Evolutionary conservation across 129 eudicot genomes (phyloP), one percentile per base, ranked within the genome.

Genomic region (Dittrichia graveolens): DNA sequence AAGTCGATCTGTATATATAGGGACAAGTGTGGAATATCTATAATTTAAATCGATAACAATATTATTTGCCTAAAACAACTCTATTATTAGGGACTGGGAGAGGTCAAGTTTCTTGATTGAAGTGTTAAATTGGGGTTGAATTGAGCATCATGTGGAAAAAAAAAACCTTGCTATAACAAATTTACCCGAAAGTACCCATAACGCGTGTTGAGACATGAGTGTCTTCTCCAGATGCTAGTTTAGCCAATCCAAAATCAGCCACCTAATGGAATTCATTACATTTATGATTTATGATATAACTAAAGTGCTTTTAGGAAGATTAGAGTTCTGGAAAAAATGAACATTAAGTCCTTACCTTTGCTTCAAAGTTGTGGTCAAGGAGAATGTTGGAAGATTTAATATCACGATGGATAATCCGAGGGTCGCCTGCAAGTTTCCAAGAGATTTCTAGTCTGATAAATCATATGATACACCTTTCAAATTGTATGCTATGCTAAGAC

Each of bases 121-220:
- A 24, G 31, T 24, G 31, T 24, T 24, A 24, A 24, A 24, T 24
- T 24, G 31, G 31, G 31, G 31, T 24, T 24, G 31, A 24, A 24
- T 24, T 0, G 31, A 24, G 31, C 31, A 24, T 24, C 31, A 24
- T 24, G 31, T 2, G 2, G 2, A 24, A 24, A 24, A 24, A 24
- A 24, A 24, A 24, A 24, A 24, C 31, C 2, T 24, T 24, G 47
- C 45, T 45, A 56, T 55, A 38, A 19, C 3, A 12, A 53, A 79
- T 76, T 48, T 76, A 89, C 98, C 98, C 98, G 53, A 92, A 92
- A 55, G 98, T 92, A 73, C 96, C 98, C 96, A 92, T 84, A 58
- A 92, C 96, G 2, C 96, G 89, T 8, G 98, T 92, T 10, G 98
- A 92, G 72, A 92, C 84, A 72, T 92, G 98, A 75, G 96, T 87